Base-by-base conservation (phyloP, 2,329 filamentous ascomycete species). In the Myriosclerotinia duriaeana region DNA sequence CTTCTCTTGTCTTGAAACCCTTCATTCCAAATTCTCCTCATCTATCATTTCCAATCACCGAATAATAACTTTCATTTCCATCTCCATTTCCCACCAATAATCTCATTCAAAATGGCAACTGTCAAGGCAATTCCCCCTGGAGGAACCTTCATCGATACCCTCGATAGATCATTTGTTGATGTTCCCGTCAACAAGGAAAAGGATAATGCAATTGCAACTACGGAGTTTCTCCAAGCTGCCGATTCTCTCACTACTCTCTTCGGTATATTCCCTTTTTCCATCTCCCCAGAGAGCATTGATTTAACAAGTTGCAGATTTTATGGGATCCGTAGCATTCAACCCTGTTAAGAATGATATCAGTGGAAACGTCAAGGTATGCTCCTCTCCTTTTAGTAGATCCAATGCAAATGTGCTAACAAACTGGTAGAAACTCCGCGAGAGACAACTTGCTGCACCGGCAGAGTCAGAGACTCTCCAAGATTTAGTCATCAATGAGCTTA, bases 261-360 rank as follows among this genome's bases (percentile, higher is more conserved):
- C 76, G 92, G 92, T 95, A 60, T 20, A 12, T 38, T 1, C n/a
- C 20, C 7, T 30, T 48, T 30, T 12, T 64, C 3, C 15, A 2
- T 44, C 14, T 34, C 44, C 11, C 42, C 0, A 8, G 14, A 46
- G n/a, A 38, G 12, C 17, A 46, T 20, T 20, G 20, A 52, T 1
- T 38, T 60, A 22, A 66, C 22, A 11, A 64, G 52, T 68, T 52
- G 48, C 60, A 89, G 87, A 89, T 77, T 79, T 84, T 66, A 82
- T 90, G 63, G 87, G 87, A 69, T 84, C 85, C 54, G 86, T 90
- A 44, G 93, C 93, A 71, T 98, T 99, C 81, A 87, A 84, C 65
- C 90, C 92, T 36, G 94, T 98, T 77, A 97, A 97, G 85, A 90
- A 81, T 72, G 95, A 99, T 79, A 91, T 99, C 82, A 79, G 87